Evolutionary conservation across 176 grass and related monocot species (phyloP).

Genomic region (Puccinellia tenuiflora): DNA sequence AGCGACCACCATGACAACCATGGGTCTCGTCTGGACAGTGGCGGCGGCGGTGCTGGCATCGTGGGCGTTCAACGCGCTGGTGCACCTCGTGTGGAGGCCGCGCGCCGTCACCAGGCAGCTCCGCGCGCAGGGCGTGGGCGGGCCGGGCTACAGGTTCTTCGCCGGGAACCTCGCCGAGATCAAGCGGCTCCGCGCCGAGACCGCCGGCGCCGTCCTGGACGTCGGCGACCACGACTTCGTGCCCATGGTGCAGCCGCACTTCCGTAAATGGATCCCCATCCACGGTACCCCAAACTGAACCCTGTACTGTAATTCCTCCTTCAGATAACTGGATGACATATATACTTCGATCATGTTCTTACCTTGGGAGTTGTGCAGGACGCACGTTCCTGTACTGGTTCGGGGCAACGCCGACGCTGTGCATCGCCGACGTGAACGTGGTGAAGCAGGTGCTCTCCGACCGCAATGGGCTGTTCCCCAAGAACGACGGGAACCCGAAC

Average conservation of each 20-base stretch:
- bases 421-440: constrained; percentile 19
- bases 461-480: constrained; percentile 20
- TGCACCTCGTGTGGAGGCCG: constrained; percentile 36
- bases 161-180: constrained; percentile 37
- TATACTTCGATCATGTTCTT: neutral
- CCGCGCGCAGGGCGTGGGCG: constrained; percentile 40
- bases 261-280: constrained; percentile 34
- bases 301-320: neutral
- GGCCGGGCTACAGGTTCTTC: constrained; percentile 33
- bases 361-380: neutral
- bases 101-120: neutral
- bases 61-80: constrained; percentile 26
- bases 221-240: constrained; percentile 36
- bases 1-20: too few relatives aligned
- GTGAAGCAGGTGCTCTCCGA: constrained; percentile 3
- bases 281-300: constrained; percentile 7
- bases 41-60: neutral
- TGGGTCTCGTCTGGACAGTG: neutral
- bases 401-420: constrained; percentile 26
- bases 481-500: constrained; percentile 11
- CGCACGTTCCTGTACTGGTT: constrained; percentile 43
- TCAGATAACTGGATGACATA: too few relatives aligned
- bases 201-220: neutral
- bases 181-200: constrained; percentile 5
- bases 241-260: constrained; percentile 37